These are phyloP conservation scores for Gymnopus androsaceus DNA, from an alignment of 1,284 basidiomycete species.

Conservation along the genomic window DNA sequence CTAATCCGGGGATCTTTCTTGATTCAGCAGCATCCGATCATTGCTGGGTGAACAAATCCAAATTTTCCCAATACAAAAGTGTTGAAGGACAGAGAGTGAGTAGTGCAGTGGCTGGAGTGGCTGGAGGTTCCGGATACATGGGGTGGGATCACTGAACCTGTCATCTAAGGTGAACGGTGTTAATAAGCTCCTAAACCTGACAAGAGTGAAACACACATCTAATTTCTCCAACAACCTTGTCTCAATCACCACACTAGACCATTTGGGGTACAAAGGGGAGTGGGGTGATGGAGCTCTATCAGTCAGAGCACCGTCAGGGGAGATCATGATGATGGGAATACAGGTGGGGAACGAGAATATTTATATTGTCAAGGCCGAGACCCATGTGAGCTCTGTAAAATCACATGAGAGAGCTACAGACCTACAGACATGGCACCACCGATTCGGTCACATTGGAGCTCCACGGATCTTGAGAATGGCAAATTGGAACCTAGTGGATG, in stretches of 20 bases:
- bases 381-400: background rate
- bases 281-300: background rate
- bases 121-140: constrained; percentile 4
- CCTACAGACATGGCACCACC: constrained; percentile 9
- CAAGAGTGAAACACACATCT: constrained; percentile 4
- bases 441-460: constrained; percentile 10
- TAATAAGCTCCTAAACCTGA: background rate
- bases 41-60: background rate
- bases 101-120: background rate
- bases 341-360: background rate
- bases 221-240: background rate
- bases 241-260: background rate
- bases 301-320: background rate
- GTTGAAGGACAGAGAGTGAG: background rate
- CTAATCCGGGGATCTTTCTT: background rate
- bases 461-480: background rate
- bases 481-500: constrained; percentile 1
- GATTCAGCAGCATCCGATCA: constrained; percentile 10
- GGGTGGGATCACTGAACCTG: background rate
- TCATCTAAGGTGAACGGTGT: background rate
- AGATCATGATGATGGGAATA: background rate
- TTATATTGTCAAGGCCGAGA: background rate
- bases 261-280: background rate
- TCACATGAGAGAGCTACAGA: constrained; percentile 7
- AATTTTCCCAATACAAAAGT: constrained; percentile 5